Percentiles rank a stretch among this genome's conserved stretches.
Evolutionary conservation across 805 yeast species (phyloP).

Genomic region (Clavispora vitiphila): DNA sequence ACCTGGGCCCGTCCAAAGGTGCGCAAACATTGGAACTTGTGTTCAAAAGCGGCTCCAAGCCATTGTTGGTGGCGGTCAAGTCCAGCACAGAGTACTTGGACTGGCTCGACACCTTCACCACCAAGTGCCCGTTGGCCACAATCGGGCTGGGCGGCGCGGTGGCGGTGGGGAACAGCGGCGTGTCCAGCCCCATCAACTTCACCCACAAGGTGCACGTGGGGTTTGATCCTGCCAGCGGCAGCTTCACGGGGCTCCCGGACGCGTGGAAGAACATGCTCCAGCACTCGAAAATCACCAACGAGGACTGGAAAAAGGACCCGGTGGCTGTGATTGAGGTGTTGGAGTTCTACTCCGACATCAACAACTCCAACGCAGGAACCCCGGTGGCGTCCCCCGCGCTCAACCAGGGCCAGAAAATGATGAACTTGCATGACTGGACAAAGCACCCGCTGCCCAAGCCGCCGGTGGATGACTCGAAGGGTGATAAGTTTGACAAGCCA

Average conservation of each 20-base stretch:
- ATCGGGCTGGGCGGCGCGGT: conserved; percentile 23
- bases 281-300: conserved; percentile 56
- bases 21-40: conserved; percentile 73
- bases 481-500: too few relatives aligned
- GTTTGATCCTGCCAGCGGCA: conserved; percentile 70
- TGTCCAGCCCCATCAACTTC: conserved; percentile 90
- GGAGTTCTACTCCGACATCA: conserved; percentile 47
- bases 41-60: conserved; percentile 48
- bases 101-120: conserved; percentile 86
- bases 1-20: conserved; percentile 31
- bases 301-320: conserved; percentile 60
- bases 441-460: conserved; percentile 21
- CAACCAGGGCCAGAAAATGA: conserved; percentile 14
- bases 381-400: conserved; percentile 24
- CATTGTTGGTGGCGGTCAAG: conserved; percentile 71
- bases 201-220: conserved; percentile 92
- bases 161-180: conserved; percentile 39
- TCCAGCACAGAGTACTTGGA: conserved; percentile 74
- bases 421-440: conserved; percentile 41
- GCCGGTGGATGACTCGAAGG: conserved; percentile 18
- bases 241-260: conserved; percentile 52
- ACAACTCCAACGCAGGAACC: conserved; percentile 36
- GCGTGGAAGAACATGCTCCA: conserved; percentile 53
- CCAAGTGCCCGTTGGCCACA: conserved; percentile 62
- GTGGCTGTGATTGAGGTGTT: conserved; percentile 59